Percentiles rank a stretch among this genome's conserved stretches.
Evolutionary conservation across 176 grass and related monocot species (phyloP).

Genomic region (Microstegium vimineum): DNA sequence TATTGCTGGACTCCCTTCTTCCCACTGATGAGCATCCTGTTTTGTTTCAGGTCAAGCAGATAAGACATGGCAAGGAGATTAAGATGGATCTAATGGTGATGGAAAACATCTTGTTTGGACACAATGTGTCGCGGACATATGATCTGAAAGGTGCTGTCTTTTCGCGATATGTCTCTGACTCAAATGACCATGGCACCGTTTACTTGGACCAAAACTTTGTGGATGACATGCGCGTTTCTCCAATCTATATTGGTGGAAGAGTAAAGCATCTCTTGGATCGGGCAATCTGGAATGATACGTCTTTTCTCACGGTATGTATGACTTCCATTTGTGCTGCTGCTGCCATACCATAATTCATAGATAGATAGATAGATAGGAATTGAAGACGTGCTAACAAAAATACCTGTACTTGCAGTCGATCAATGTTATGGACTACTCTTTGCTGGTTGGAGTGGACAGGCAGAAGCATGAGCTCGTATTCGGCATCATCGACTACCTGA

Average conservation of each 20-base stretch:
- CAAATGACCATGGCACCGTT: conserved; percentile 35
- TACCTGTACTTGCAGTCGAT: conserved; percentile 43
- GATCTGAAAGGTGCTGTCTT: conserved; percentile 65
- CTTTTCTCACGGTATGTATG: conserved; percentile 58
- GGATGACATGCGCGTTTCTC: conserved; percentile 55
- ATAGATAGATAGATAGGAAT: not conserved
- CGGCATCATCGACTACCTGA: conserved; percentile 64
- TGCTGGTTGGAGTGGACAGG: conserved; percentile 61
- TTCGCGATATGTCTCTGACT: conserved; percentile 28
- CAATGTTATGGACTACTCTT: conserved; percentile 70
- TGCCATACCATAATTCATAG: not conserved
- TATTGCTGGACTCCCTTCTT: not conserved
- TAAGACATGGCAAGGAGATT: conserved; percentile 50
- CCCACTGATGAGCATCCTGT: not conserved
- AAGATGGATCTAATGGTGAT: conserved; percentile 77
- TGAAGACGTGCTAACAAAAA: not conserved
- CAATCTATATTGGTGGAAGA: conserved; percentile 58
- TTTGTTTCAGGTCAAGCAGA: conserved; percentile 50
- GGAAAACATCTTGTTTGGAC: conserved; percentile 76
- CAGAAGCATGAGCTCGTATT: conserved; percentile 46
- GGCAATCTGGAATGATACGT: conserved; percentile 69
- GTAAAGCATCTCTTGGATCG: conserved; percentile 63
- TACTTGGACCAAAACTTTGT: conserved; percentile 68
- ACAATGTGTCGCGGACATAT: conserved; percentile 42
- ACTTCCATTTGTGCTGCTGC: not conserved